A percentile compares a stretch with the other conserved stretches of the same genome.
Conservation (phyloP, 2,329 filamentous ascomycete genomes). For the Aureobasidium namibiae region DNA sequence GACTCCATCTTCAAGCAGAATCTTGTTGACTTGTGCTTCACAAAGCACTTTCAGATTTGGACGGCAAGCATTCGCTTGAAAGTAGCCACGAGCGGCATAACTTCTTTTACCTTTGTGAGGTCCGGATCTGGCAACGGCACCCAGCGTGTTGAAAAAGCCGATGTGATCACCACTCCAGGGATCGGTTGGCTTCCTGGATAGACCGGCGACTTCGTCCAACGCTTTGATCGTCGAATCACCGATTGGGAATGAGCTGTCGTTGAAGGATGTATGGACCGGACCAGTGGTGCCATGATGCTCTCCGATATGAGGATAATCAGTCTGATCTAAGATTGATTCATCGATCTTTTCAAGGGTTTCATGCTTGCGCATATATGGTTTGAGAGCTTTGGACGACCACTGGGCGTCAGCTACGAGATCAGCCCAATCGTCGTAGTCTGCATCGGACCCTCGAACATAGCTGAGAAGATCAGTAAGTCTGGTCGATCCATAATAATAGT, state of each 20-base stretch:
- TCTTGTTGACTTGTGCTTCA: conserved; percentile 37
- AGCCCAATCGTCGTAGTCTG: conserved; percentile 43
- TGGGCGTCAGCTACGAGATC: conserved; percentile 31
- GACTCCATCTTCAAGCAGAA: conserved; percentile 36
- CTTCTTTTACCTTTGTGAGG: conserved; percentile 27
- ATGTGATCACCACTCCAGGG: conserved; percentile 32
- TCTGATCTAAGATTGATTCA: conserved; percentile 21
- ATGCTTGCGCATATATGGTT: conserved; percentile 37
- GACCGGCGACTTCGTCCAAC: conserved; percentile 27
- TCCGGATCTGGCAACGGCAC: conserved; percentile 21
- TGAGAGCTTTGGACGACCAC: conserved; percentile 40
- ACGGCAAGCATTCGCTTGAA: conserved; percentile 28
- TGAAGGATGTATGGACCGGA: conserved; percentile 30
- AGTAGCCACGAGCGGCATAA: conserved; percentile 31
- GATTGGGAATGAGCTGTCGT: conserved; percentile 27
- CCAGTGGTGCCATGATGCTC: conserved; percentile 29
- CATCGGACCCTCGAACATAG: conserved; percentile 37
- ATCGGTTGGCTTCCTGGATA: conserved; percentile 28
- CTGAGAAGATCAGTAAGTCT: neutral
- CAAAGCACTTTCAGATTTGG: conserved; percentile 41
- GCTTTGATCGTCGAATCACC: conserved; percentile 30
- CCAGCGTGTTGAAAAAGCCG: conserved; percentile 28
- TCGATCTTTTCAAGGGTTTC: conserved; percentile 29
- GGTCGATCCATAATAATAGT: neutral
- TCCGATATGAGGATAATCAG: conserved; percentile 25